Conservation (phyloP, 1,284 basidiomycete genomes). For the Apiotrichum laibachii region DNA sequence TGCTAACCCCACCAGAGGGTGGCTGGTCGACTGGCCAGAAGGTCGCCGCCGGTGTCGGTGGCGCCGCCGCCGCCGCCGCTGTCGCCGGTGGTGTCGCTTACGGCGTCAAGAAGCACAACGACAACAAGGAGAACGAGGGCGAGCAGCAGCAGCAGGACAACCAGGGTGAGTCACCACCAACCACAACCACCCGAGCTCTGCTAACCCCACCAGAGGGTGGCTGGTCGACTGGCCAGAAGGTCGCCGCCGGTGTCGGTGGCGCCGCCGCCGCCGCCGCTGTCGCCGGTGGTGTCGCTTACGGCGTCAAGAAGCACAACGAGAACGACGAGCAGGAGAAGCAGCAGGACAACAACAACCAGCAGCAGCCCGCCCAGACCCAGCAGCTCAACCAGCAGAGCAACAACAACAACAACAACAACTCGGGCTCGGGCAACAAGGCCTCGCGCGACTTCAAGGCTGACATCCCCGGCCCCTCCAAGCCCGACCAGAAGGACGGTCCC, state of each 20-base stretch:
- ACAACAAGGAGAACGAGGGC: not conserved
- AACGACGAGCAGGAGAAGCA: not conserved
- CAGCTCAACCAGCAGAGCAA: constrained; percentile 1
- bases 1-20: too few species aligned
- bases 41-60: constrained; percentile 2
- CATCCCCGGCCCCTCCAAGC: constrained; percentile 1
- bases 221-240: constrained; percentile 7
- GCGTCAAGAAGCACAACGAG: constrained; percentile 3
- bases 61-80: not conserved
- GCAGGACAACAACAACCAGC: not conserved
- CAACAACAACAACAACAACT: constrained; percentile 6
- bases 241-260: constrained; percentile 1
- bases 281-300: constrained; percentile 3
- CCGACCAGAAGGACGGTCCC: constrained; percentile 5
- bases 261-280: constrained; percentile 1
- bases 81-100: constrained; percentile 3
- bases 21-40: constrained; percentile 8
- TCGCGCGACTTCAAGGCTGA: constrained; percentile 4
- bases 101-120: constrained; percentile 2
- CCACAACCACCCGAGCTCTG: not conserved
- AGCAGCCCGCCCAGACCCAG: not conserved
- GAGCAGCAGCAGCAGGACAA: constrained; percentile 1
- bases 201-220: too few species aligned
- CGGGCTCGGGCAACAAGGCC: constrained; percentile 1
- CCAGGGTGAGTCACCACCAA: not conserved